Base-by-base conservation (phyloP, 202 grass and related monocot species). In the Hordeum pubiflorum region DNA sequence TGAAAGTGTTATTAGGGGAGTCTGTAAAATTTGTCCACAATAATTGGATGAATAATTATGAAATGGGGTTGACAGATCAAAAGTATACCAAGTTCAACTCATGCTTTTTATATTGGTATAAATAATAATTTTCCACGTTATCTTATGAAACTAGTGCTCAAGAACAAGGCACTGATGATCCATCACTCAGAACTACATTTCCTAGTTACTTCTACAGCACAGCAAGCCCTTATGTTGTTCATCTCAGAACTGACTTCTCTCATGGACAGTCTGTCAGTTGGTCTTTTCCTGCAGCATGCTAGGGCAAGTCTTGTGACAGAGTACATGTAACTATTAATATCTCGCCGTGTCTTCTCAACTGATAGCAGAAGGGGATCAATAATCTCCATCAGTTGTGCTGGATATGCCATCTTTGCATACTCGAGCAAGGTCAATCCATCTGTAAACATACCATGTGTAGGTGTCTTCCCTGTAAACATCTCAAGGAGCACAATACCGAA, bases 401-500 rank as follows among this genome's bases (percentile, higher is more conserved):
- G 74, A 67, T 80, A 79, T 10, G 74, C 85, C 74, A 77, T 72
- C 5, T 78, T 76, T 8, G 62, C 87, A 62, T 85, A 87, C 31
- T 14, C 40, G 32, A 27, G 63, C 56, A 93, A 75, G 46, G 48
- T 86, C 32, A 86, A 44, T 18, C 79, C 88, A 41, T 83, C 79
- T 1, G 40, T 74, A 61, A 90, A 93, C 69, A 61, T 83, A 11
- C 63, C 74, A 33, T 90, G 75, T 0, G 76, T 88, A 13, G 85
- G 91, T 2, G 27, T 22, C 77, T 65, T 93, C 18, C 88, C 88
- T 17, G 82, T 90, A 40, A 90, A 83, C 64, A 93, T 81, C 76
- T 93, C 91, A 10, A 90, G 79, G 48, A 93, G 75, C 39, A 90
- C 56, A 21, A 90, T 80, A 40, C 91, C 76, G 24, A 85, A 93